Evolutionary conservation across 225 moss, liverwort and hornwort species (phyloP).

Genomic region (Pseudisothecium myosuroides): DNA sequence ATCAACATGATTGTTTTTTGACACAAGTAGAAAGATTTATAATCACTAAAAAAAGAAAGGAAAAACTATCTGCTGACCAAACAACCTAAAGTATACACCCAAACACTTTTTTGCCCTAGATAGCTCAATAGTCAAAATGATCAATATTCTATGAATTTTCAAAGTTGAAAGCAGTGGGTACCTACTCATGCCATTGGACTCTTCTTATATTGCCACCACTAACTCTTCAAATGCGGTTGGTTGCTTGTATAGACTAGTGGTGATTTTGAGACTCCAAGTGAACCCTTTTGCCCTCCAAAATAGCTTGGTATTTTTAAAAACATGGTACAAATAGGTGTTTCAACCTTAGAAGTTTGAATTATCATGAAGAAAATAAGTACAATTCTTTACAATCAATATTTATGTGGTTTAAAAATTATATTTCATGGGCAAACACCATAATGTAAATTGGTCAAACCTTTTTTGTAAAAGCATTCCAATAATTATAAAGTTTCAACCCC

Average conservation of each 20-base stretch:
- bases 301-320: rapidly evolving
- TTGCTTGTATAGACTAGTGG: background rate
- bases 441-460: background rate
- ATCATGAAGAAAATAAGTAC: too few species aligned
- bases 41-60: background rate
- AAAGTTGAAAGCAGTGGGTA: background rate
- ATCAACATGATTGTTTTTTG: background rate
- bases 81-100: background rate
- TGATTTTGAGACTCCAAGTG: background rate
- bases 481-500: background rate
- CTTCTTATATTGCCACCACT: too few species aligned
- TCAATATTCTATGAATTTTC: too few species aligned
- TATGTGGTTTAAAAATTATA: too few species aligned
- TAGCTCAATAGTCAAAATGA: background rate
- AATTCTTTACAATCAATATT: background rate
- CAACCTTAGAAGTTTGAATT: background rate
- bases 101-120: too few species aligned
- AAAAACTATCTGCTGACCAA: background rate
- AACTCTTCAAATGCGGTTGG: background rate
- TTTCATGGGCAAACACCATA: background rate
- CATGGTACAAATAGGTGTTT: background rate
- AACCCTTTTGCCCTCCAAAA: background rate
- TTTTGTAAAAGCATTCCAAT: background rate
- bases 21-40: too few species aligned
- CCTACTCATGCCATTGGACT: background rate